These are phyloP conservation scores for Mycena vitilis DNA, from an alignment of 768 basidiomycete genomes.

Conservation along the genomic window DNA sequence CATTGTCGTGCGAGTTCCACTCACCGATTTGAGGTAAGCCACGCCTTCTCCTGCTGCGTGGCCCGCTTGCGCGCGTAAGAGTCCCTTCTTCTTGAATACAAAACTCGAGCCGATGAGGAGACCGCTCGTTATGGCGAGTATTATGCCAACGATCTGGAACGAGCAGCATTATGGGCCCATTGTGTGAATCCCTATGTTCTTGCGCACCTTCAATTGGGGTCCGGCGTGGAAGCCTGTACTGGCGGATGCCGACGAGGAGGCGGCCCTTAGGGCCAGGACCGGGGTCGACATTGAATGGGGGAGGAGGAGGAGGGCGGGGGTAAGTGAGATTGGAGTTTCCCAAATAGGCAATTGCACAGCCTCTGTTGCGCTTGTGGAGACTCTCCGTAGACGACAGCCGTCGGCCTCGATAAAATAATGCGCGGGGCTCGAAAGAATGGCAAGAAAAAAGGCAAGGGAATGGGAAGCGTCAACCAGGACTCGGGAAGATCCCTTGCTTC, in stretches of 20 bases:
- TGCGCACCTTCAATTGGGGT: constrained; percentile 19
- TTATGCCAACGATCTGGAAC: constrained; percentile 75
- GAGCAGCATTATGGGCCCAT: constrained; percentile 6
- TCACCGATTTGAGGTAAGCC: constrained; percentile 92
- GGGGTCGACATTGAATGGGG: constrained; percentile 11
- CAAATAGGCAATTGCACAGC: constrained; percentile 18
- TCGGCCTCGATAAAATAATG: not conserved
- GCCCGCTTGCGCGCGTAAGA: constrained; percentile 84
- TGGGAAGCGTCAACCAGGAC: not conserved
- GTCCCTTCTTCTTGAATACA: constrained; percentile 98
- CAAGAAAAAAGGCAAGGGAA: not conserved
- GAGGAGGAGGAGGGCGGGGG: constrained; percentile 1
- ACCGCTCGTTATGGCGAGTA: constrained; percentile 83
- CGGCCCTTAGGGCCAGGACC: not conserved
- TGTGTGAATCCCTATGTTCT: not conserved
- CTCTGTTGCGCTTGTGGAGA: not conserved
- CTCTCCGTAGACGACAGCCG: not conserved
- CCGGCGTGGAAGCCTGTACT: constrained; percentile 11
- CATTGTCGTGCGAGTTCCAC: constrained; percentile 42
- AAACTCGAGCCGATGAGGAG: constrained; percentile 92
- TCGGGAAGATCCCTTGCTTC: not conserved
- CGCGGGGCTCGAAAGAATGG: not conserved
- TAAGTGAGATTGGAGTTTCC: constrained; percentile 23
- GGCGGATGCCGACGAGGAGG: constrained; percentile 13
- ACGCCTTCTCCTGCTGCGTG: constrained; percentile 87